Base-by-base conservation (phyloP, 2,329 filamentous ascomycete genomes). In the Colletotrichum zoysiae region DNA sequence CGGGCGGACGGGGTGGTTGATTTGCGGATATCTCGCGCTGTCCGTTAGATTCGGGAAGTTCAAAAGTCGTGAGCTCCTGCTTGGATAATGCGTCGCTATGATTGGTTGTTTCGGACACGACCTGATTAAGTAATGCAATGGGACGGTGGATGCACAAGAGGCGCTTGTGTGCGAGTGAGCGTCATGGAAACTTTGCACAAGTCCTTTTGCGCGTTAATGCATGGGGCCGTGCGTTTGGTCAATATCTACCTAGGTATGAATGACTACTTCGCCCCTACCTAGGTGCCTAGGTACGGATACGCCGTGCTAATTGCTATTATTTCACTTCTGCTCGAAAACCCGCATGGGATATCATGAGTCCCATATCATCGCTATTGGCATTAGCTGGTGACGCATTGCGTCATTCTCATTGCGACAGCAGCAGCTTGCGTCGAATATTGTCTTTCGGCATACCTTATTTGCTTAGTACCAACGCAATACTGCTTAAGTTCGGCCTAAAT, bases 61-160 rank as follows among this genome's bases (percentile, higher is more conserved):
- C 73, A 74, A 74, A 72, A 74, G 71, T 74, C 73, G 73, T 74
- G 71, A 74, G 68, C 70, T 65, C 23, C 59, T 74, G 73, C 73
- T 74, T 74, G 73, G 69, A 74, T 66, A 66, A 74, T 74, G 64
- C 61, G 66, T 55, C 42, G 16, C 38, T 46, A 14, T 74, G 73
- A 74, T 74, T 74, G 73, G 73, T 44, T 20, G 35, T 40, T 3
- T 55, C 51, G 61, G 61, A 46, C 61, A 69, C 33, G 46, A 2
- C 8, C 20, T 51, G 70, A 50, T 69, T 57, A 33, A 42, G 42
- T 60, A 66, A 64, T 35, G 3, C 0, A 14, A 23, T 56, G 48
- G 50, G 20, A 26, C 55, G n/a, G 16, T 42, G 65, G 65, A 74
- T 74, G 61, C 73, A 73, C 63, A 71, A 64, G 70, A 65, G 60